Base-by-base conservation (phyloP, 2,329 filamentous ascomycete species). In the Amauroascus niger region DNA sequence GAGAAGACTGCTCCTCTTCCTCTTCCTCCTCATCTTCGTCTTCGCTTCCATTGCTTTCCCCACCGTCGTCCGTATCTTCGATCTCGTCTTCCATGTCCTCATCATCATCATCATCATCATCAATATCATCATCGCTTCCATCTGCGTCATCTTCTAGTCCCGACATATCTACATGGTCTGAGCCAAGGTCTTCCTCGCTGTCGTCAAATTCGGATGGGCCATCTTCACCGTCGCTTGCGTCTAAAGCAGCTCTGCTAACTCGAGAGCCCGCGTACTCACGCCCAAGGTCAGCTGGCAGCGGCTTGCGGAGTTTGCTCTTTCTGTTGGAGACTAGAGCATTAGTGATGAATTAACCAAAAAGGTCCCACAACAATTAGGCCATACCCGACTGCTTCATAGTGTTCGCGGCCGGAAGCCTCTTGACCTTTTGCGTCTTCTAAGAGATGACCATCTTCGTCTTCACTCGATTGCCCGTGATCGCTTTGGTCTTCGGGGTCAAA, bases 231-330 rank as follows among this genome's bases (percentile, higher is more conserved):
- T 77, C 78, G 28, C 30, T 22, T 73, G 76, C 74, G 1, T 83
- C 76, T 14, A 88, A 72, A 11, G 79, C 81, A 43, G 82, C 74
- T 54, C 90, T 80, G 60, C 83, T 88, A 33, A 96, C 79, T 46
- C 80, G 80, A 16, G 86, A 78, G 9, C 91, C 90, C 58, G 82
- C 78, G 69, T 97, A 97, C 65, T 88, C 80, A 13, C 85, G 83
- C 0, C 89, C 91, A 1, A 96, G 75, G 0, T 80, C 72, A 16
- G 84, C 71, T 22, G 78, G 77, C 32, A 88, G 82, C 55, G 82
- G 82, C 65, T 87, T 84, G 59, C 88, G 82, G 60, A 96, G 74
- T 67, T 87, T 91, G 72, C 86, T 93, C 75, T 90, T 93, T 18
- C 83, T 84, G 57, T 53, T 24, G 9, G 14, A 35, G 13, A 3